These are phyloP conservation scores for Cymbopogon citratus DNA, from an alignment of 176 grass and related monocot species.

Conservation along the genomic window DNA sequence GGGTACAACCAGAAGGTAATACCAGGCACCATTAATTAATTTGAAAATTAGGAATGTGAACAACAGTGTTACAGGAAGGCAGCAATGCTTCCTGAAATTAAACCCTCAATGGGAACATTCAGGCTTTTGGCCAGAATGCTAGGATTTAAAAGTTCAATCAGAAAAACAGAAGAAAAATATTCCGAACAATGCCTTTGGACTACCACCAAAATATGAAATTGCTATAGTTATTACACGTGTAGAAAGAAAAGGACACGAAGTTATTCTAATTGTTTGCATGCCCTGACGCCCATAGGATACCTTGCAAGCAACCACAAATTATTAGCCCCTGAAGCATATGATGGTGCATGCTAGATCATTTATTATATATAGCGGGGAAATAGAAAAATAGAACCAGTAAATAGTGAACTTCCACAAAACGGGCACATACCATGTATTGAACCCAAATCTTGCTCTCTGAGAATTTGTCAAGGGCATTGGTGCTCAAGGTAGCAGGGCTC, in stretches of 20 bases:
- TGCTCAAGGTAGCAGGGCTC: no score
- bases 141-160: background rate
- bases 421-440: conserved; percentile 56
- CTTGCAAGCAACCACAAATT: conserved; percentile 3
- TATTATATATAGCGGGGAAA: conserved; percentile 24
- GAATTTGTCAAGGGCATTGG: no score
- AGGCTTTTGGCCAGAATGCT: background rate
- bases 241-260: background rate
- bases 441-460: conserved; percentile 67
- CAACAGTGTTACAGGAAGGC: background rate
- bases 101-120: background rate
- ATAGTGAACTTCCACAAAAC: conserved; percentile 6
- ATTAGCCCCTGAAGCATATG: background rate
- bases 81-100: background rate
- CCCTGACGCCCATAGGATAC: background rate
- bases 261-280: background rate
- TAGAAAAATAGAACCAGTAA: conserved; percentile 37
- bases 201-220: background rate
- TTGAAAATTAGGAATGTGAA: background rate
- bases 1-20: background rate
- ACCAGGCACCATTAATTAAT: background rate
- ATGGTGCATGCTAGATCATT: conserved; percentile 2
- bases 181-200: background rate
- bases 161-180: background rate
- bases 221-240: background rate